Conservation (phyloP, 345 rosid species). For the Populus ilicifolia region DNA sequence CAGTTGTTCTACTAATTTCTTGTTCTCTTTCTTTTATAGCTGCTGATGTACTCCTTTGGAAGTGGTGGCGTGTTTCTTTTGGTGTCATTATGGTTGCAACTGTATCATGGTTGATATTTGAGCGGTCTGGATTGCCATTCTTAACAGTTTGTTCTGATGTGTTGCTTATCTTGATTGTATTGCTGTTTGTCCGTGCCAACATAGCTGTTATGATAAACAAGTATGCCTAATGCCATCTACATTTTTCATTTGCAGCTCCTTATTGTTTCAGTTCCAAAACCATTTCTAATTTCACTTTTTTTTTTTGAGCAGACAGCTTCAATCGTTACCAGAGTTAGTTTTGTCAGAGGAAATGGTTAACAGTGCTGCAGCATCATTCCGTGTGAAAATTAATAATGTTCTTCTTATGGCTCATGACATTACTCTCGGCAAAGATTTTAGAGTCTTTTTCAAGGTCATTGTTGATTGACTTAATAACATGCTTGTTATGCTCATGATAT, state of each 20-base stretch:
- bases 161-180: constrained; percentile 53
- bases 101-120: constrained; percentile 75
- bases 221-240: constrained; percentile 27
- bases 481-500: too few species aligned
- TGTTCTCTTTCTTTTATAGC: constrained; percentile 31
- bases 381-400: constrained; percentile 62
- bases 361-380: constrained; percentile 71
- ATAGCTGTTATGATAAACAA: constrained; percentile 53
- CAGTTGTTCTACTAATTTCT: not conserved
- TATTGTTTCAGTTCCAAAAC: not conserved
- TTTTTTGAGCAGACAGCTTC: constrained; percentile 37
- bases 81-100: constrained; percentile 74
- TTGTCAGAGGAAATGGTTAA: constrained; percentile 86
- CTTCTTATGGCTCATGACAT: constrained; percentile 89
- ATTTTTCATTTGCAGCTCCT: not conserved
- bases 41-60: constrained; percentile 84
- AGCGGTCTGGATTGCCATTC: constrained; percentile 73
- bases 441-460: constrained; percentile 68
- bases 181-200: constrained; percentile 54
- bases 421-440: constrained; percentile 78
- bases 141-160: constrained; percentile 78
- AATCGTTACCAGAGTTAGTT: constrained; percentile 67
- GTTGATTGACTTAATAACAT: not conserved
- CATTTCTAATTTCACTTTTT: not conserved
- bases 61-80: constrained; percentile 49